These are phyloP conservation scores for Colletotrichum limetticola DNA, from an alignment of 2,329 filamentous ascomycete species.

Conservation along the genomic window DNA sequence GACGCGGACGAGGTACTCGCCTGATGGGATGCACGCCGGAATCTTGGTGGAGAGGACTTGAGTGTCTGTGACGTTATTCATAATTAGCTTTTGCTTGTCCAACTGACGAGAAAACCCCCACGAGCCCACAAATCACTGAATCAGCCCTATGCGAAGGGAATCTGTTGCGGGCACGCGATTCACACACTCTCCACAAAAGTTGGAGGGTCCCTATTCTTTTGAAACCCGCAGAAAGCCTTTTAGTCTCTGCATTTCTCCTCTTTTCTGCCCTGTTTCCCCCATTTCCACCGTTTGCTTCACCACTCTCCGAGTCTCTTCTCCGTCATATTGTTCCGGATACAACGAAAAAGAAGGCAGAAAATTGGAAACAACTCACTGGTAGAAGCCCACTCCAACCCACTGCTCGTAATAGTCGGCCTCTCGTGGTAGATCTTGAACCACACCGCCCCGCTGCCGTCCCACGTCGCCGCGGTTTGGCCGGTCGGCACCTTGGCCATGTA, in stretches of 20 bases:
- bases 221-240: neutral
- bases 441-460: slow-evolving; percentile 45
- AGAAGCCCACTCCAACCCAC: slow-evolving; percentile 52
- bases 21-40: slow-evolving; percentile 37
- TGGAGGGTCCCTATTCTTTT: neutral
- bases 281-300: too few relatives aligned
- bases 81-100: neutral
- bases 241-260: neutral
- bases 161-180: neutral
- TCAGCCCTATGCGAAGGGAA: slow-evolving; percentile 17
- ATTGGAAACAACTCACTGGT: slow-evolving; percentile 40
- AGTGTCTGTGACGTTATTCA: neutral
- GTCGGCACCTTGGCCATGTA: slow-evolving; percentile 50
- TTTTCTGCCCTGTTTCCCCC: neutral
- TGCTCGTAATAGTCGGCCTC: slow-evolving; percentile 47
- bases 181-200: slow-evolving; percentile 7
- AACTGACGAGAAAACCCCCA: neutral
- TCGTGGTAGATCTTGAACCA: slow-evolving; percentile 53
- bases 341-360: neutral
- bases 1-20: slow-evolving; percentile 60
- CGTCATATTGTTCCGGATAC: neutral
- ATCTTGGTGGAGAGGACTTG: slow-evolving; percentile 19
- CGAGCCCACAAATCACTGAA: slow-evolving; percentile 6
- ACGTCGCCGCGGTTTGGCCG: slow-evolving; percentile 45
- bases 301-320: too few relatives aligned